Conservation (phyloP, 2,329 filamentous ascomycete species). For the Fusarium solani-melongenae region DNA sequence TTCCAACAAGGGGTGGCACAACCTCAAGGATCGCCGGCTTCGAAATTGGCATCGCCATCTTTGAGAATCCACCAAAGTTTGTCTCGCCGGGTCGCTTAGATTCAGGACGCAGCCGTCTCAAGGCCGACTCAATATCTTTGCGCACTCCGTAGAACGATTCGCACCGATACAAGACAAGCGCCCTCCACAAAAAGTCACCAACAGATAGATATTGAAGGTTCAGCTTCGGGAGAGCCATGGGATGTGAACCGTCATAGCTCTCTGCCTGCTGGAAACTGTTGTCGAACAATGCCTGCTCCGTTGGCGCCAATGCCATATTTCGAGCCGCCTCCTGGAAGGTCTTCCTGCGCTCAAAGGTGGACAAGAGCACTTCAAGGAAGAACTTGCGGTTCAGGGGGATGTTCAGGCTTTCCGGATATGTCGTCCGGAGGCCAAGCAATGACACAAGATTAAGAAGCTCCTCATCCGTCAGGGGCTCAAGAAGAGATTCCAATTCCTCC, state of each 20-base stretch:
- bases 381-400: constrained; percentile 73
- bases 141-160: constrained; percentile 95
- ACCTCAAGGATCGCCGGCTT: constrained; percentile 91
- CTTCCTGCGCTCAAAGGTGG: constrained; percentile 78
- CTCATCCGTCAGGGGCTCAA: constrained; percentile 77
- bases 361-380: constrained; percentile 77
- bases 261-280: constrained; percentile 82
- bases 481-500: constrained; percentile 79
- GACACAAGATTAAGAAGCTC: constrained; percentile 78
- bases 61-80: constrained; percentile 85
- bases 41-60: constrained; percentile 88
- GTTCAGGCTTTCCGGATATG: constrained; percentile 79
- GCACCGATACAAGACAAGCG: constrained; percentile 86
- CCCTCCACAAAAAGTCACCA: constrained; percentile 96
- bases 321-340: constrained; percentile 85
- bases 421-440: constrained; percentile 80
- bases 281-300: constrained; percentile 85
- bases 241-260: constrained; percentile 85
- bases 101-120: constrained; percentile 83
- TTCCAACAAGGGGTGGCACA: constrained; percentile 83
- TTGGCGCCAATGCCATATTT: constrained; percentile 82
- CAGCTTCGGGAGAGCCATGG: constrained; percentile 90
- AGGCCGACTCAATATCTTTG: constrained; percentile 85
- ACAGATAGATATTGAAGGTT: constrained; percentile 96
- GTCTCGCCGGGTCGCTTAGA: constrained; percentile 71